A percentile compares a stretch with the other conserved stretches of the same genome.
phyloP scores from a whole-genome alignment of 2,329 filamentous ascomycete genomes.

The Eutypa lata region DNA sequence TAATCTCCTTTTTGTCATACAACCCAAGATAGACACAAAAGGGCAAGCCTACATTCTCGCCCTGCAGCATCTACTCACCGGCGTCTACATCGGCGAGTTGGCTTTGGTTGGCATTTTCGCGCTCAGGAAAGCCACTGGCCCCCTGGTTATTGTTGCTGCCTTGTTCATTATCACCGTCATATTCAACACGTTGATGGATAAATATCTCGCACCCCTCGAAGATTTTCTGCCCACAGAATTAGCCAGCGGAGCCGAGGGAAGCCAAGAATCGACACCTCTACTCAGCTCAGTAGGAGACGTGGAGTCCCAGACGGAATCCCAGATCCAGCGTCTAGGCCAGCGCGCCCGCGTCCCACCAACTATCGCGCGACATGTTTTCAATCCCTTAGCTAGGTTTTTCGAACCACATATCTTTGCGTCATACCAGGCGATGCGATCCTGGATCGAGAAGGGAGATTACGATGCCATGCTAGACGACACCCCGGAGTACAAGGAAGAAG shows the following conservation, averaged over 20 bases:
- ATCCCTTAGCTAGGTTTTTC: slow-evolving; percentile 24
- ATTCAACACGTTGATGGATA: slow-evolving; percentile 50
- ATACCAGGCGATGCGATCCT: slow-evolving; percentile 23
- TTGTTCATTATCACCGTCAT: slow-evolving; percentile 59
- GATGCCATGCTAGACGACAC: slow-evolving; percentile 13
- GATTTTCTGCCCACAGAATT: slow-evolving; percentile 24
- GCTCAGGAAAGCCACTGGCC: slow-evolving; percentile 54
- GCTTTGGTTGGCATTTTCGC: slow-evolving; percentile 69
- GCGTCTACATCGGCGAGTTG: slow-evolving; percentile 66
- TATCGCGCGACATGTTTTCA: slow-evolving; percentile 16
- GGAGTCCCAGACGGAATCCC: slow-evolving; percentile 10
- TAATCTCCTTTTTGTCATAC: slow-evolving; percentile 70
- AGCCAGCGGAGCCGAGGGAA: slow-evolving; percentile 7
- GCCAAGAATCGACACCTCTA: slow-evolving; percentile 22
- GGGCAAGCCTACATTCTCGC: slow-evolving; percentile 69
- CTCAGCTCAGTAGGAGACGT: slow-evolving; percentile 25
- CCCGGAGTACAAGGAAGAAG: slow-evolving; percentile 23
- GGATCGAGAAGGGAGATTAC: slow-evolving; percentile 16
- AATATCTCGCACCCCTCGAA: slow-evolving; percentile 27
- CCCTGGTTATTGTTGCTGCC: slow-evolving; percentile 59
- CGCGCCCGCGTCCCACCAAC: slow-evolving; percentile 14
- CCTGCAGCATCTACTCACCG: slow-evolving; percentile 68
- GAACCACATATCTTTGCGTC: slow-evolving; percentile 24
- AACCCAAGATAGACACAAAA: slow-evolving; percentile 69
- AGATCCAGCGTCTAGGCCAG: slow-evolving; percentile 19